Conservation (phyloP, 208 protist species). For the Trypanosomatidae sp. region DNA sequence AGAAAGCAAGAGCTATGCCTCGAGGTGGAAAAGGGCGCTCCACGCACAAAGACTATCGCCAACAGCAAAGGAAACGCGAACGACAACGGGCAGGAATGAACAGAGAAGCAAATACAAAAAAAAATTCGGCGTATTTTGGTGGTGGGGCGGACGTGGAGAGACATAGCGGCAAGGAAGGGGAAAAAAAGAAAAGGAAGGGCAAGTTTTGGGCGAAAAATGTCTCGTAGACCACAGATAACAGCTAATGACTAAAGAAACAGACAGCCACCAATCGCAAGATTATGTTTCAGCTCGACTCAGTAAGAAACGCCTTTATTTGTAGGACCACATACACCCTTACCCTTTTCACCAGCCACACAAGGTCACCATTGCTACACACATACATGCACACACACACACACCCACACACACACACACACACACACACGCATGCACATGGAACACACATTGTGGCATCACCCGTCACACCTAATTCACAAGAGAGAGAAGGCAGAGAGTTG, state of each 20-base stretch:
- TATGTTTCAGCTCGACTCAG: background rate
- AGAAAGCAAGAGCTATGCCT: background rate
- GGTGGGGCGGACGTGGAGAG: background rate
- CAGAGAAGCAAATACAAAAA: background rate
- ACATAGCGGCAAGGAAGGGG: background rate
- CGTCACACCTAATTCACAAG: background rate
- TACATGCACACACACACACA: background rate
- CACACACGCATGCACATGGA: background rate
- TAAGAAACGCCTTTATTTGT: background rate
- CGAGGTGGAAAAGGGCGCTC: background rate
- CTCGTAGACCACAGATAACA: background rate
- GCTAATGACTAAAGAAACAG: background rate
- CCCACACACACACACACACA: background rate
- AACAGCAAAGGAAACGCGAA: background rate
- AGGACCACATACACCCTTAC: background rate
- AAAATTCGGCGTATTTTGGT: background rate
- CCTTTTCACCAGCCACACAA: background rate
- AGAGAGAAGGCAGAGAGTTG: background rate
- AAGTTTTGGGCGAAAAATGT: background rate
- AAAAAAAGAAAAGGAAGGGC: background rate
- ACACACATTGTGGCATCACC: background rate
- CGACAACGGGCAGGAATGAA: background rate
- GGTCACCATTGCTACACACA: background rate
- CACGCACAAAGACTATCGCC: background rate
- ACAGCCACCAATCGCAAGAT: background rate